A percentile compares a stretch with the other conserved stretches of the same genome.
Conservation (phyloP, 495 filamentous ascomycete genomes). For the Chlorociboria aeruginascens region DNA sequence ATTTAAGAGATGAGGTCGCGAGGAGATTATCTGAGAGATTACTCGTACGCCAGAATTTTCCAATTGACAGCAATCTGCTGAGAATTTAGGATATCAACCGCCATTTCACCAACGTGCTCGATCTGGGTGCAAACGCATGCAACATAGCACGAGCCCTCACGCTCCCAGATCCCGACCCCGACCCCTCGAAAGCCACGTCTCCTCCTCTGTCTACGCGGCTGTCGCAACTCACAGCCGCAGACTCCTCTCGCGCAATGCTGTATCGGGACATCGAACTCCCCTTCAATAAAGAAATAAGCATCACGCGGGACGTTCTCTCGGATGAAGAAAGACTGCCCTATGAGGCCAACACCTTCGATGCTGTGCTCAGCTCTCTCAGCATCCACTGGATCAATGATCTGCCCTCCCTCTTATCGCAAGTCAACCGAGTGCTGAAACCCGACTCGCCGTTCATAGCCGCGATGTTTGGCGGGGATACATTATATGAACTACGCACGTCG, state of each 20-base stretch:
- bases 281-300: constrained; percentile 60
- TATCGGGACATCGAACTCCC: constrained; percentile 67
- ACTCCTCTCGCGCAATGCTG: constrained; percentile 66
- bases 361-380: constrained; percentile 73
- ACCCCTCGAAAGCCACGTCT: constrained; percentile 38
- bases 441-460: constrained; percentile 88
- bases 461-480: constrained; percentile 90
- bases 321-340: constrained; percentile 67
- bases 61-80: constrained; percentile 1
- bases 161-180: constrained; percentile 50
- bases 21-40: constrained; percentile 75
- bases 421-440: constrained; percentile 75
- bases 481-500: constrained; percentile 89
- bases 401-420: constrained; percentile 65
- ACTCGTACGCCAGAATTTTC: constrained; percentile 38
- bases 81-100: constrained; percentile 74
- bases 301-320: constrained; percentile 59
- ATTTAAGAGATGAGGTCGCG: constrained; percentile 87
- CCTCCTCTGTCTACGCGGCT: constrained; percentile 58
- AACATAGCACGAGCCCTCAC: constrained; percentile 79
- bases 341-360: constrained; percentile 66
- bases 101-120: constrained; percentile 69
- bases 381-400: constrained; percentile 99
- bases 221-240: constrained; percentile 60
- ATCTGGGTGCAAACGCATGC: constrained; percentile 91